Base-by-base conservation (phyloP, 306 rosid species). In the Begonia loranthoides region DNA sequence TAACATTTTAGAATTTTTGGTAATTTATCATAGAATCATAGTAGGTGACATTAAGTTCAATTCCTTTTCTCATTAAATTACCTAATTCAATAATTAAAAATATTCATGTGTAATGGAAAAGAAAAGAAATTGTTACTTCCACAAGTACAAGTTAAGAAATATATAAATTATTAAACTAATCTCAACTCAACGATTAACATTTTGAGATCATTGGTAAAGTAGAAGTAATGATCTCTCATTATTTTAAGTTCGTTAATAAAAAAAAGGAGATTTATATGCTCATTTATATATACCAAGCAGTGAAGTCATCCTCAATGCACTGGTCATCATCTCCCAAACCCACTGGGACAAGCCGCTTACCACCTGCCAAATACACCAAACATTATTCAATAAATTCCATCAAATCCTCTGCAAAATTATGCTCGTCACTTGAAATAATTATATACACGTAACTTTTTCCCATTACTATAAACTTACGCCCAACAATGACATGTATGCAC, bases 271-370 rank as follows among this genome's bases (percentile, higher is more conserved):
- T 62, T 53, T 15, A 66, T 46, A 55, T 68, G 62, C 55, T 43
- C 60, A 56, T 28, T 28, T 28, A 28, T 28, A 28, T 7, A 59
- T 92, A 92, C 99, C 99, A 92, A 54, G 96, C 99, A 50, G 82
- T 65, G 76, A 92, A 83, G 71, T 92, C 99, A 59, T 92, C 99
- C 66, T 92, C 99, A 33, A 92, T 80, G 69, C 99, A 92, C 68
- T 92, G 92, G 66, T 92, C 99, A 60, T 92, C 99, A 71, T 92
- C 99, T 75, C 99, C 99, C 13, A 87, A 88, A 62, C 99, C 99
- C 69, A 81, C 72, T 50, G 72, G 69, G 34, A 87, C 79, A 57
- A 92, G 84, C 40, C 81, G 93, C 75, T 92, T 83, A 0, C 78
- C 99, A 54, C 96, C 99, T 92, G 77, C 36, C 36, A 28, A 28